Conservation (phyloP, 1,284 basidiomycete genomes). For the Ganoderma multipileum region DNA sequence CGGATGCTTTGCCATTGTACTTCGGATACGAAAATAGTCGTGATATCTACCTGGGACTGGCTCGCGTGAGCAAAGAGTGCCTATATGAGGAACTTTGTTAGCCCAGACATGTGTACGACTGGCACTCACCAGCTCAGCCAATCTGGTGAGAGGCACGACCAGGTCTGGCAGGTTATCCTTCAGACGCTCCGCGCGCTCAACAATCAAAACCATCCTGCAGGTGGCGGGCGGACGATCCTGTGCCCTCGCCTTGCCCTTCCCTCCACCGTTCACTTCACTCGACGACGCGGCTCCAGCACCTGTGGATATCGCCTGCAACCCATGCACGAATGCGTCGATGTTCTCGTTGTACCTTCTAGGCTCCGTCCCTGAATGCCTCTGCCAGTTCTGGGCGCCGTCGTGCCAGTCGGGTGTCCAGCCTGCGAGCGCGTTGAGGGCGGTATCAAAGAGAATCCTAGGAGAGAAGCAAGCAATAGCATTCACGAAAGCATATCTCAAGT, state of each 20-base stretch:
- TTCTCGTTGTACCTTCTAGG: slow-evolving; percentile 59
- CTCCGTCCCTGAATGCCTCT: slow-evolving; percentile 37
- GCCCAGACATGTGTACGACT: neutral
- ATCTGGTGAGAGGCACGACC: slow-evolving; percentile 72
- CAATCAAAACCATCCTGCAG: slow-evolving; percentile 60
- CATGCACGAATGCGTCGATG: slow-evolving; percentile 74
- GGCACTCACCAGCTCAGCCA: slow-evolving; percentile 75
- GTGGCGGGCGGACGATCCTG: slow-evolving; percentile 32
- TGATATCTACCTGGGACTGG: slow-evolving; percentile 53
- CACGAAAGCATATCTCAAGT: slow-evolving; percentile 49
- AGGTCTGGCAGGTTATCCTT: slow-evolving; percentile 67
- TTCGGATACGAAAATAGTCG: slow-evolving; percentile 72
- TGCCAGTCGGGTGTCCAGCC: slow-evolving; percentile 62
- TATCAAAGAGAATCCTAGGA: slow-evolving; percentile 71
- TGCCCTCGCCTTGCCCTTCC: slow-evolving; percentile 48
- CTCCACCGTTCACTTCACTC: slow-evolving; percentile 28
- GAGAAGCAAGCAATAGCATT: slow-evolving; percentile 75
- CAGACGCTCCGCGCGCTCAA: slow-evolving; percentile 77
- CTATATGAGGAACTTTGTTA: slow-evolving; percentile 13
- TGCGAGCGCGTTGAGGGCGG: slow-evolving; percentile 65
- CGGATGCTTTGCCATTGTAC: slow-evolving; percentile 79
- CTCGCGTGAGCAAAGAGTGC: slow-evolving; percentile 14
- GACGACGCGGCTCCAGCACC: slow-evolving; percentile 29
- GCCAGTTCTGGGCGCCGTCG: slow-evolving; percentile 67
- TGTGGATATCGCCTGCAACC: slow-evolving; percentile 48